Evolutionary conservation across 75 land plant genomes (phyloP), one percentile per base, ranked within the genome.

Genomic region (Cupressus sempervirens): DNA sequence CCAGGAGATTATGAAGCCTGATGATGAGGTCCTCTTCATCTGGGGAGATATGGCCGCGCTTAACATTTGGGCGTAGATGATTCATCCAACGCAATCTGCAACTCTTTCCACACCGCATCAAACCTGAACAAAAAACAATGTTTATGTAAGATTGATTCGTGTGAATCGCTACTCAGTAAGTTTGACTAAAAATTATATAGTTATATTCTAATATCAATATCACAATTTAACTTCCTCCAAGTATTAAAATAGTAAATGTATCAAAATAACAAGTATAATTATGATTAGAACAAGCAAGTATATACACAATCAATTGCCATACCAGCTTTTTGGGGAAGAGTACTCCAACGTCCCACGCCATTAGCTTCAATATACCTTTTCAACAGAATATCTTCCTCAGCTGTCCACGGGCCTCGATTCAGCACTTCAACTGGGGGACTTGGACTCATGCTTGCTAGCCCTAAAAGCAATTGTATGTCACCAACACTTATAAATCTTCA

Each of bases 291-390:
- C 1, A 26, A 23, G 11, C 34, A 23, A 1, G n/a, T 68, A 8
- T 9, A 29, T n/a, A 68, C 29, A 68, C 11, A 26, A 68, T 23
- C 9, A 67, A 20, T 41, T 76, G 46, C 29, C n/a, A 14, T 83
- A 85, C 86, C 86, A 23, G 86, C 86, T 16, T 84, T 50, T n/a
- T 83, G 83, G 80, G 86, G 86, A 34, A 85, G 86, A 32, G 86
- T 35, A 45, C 85, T 45, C 86, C 86, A 85, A 50, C 80, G 38
- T 34, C 86, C 86, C 32, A 83, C 86, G 7, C 86, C 86, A 30
- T 85, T 35, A 20, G 85, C 52, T 45, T 85, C 86, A 2, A 85
- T 85, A 84, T 85, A 53, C 13, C 14, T 83, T 30, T 30, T 83
- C 20, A 85, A 34, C 36, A 85, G 86, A 54, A 14, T 30, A 48